Evolutionary conservation across 768 basidiomycete species (phyloP).

Genomic region (Vararia minispora): DNA sequence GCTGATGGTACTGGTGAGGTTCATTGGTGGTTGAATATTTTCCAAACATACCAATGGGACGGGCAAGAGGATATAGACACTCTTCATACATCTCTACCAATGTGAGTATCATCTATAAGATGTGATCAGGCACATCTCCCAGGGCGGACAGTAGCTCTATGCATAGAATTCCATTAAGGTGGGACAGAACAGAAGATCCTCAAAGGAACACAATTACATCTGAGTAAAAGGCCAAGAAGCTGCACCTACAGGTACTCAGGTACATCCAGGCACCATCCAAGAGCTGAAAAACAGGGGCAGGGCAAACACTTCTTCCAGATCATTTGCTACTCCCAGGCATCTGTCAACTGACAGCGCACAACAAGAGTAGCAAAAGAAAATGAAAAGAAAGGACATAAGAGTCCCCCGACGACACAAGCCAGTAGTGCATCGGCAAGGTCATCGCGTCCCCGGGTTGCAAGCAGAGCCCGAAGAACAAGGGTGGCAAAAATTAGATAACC

Average conservation of each 20-base stretch:
- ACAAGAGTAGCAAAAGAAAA: conserved; percentile 13
- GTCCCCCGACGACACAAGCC: conserved; percentile 24
- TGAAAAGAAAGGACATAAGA: conserved; percentile 9
- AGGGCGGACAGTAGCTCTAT: too few species aligned
- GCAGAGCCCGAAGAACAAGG: conserved; percentile 20
- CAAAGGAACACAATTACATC: too few species aligned
- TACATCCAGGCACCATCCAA: too few species aligned
- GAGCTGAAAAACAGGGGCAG: too few species aligned
- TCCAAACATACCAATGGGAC: conserved; percentile 65
- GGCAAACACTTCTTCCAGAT: too few species aligned
- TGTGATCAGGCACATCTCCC: not conserved
- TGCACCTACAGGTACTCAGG: too few species aligned
- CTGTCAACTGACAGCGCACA: conserved; percentile 10
- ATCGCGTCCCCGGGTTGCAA: conserved; percentile 21
- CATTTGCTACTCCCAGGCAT: conserved; percentile 7
- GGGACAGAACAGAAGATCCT: too few species aligned
- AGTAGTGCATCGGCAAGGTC: conserved; percentile 22
- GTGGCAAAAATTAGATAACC: too few species aligned
- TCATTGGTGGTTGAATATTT: conserved; percentile 63
- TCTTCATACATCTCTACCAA: too few species aligned
- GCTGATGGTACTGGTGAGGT: conserved; percentile 42
- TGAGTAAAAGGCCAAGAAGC: too few species aligned
- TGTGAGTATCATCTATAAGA: not conserved
- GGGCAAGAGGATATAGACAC: conserved; percentile 43
- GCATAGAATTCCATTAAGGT: too few species aligned